Conservation (phyloP, 2,329 filamentous ascomycete species). For the Colletotrichum horii region DNA sequence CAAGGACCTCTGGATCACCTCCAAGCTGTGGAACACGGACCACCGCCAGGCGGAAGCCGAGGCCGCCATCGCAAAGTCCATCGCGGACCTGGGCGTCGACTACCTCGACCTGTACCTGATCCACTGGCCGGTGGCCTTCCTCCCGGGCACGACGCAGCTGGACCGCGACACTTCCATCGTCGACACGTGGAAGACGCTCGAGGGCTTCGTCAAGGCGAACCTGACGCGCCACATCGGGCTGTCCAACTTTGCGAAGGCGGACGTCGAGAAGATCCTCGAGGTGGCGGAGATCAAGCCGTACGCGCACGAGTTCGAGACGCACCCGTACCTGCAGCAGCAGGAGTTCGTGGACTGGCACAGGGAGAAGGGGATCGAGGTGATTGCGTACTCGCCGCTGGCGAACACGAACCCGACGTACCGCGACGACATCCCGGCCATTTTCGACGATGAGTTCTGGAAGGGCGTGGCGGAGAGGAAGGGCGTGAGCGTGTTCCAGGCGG, state of each 20-base stretch:
- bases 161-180: slow-evolving; percentile 33
- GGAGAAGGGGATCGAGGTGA: slow-evolving; percentile 37
- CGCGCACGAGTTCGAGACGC: slow-evolving; percentile 46
- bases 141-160: slow-evolving; percentile 32
- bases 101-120: slow-evolving; percentile 61
- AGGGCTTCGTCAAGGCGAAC: slow-evolving; percentile 55
- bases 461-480: slow-evolving; percentile 29
- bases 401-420: slow-evolving; percentile 38
- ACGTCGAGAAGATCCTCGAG: slow-evolving; percentile 5
- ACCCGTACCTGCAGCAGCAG: slow-evolving; percentile 59
- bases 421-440: slow-evolving; percentile 29
- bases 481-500: slow-evolving; percentile 36
- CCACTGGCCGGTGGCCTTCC: slow-evolving; percentile 41
- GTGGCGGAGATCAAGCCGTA: slow-evolving; percentile 25
- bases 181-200: slow-evolving; percentile 64
- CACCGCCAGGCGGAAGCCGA: slow-evolving; percentile 30
- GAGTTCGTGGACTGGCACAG: slow-evolving; percentile 29
- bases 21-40: slow-evolving; percentile 70
- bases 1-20: slow-evolving; percentile 62
- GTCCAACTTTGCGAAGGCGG: slow-evolving; percentile 56
- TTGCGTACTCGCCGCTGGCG: slow-evolving; percentile 38
- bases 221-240: slow-evolving; percentile 64
- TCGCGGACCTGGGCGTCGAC: slow-evolving; percentile 51
- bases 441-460: slow-evolving; percentile 21
- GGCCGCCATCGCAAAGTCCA: slow-evolving; percentile 49